Conservation (phyloP, 345 rosid genomes). For the Syzygium jambos region DNA sequence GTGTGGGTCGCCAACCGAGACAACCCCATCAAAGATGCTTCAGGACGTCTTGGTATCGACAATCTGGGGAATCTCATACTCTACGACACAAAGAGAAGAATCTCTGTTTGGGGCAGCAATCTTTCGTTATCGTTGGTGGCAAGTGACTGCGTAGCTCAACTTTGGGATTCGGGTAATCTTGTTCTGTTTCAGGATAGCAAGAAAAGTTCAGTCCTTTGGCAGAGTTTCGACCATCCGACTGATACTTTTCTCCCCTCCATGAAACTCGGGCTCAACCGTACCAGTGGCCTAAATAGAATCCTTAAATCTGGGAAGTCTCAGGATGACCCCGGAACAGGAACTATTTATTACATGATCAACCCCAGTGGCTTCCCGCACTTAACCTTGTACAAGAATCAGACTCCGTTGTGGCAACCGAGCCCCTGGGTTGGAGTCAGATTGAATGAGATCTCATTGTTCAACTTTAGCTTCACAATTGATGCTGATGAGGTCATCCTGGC, state of each 20-base stretch:
- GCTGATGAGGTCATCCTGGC: too few relatives aligned
- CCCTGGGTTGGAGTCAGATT: too few relatives aligned
- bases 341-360: slow-evolving; percentile 2
- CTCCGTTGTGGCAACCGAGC: background rate
- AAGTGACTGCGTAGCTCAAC: slow-evolving; percentile 3
- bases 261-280: slow-evolving; percentile 20
- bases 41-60: slow-evolving; percentile 7
- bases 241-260: slow-evolving; percentile 24
- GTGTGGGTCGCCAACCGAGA: slow-evolving; percentile 38
- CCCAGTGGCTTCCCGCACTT: slow-evolving; percentile 19
- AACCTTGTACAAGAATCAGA: background rate
- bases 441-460: too few relatives aligned
- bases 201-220: slow-evolving; percentile 10
- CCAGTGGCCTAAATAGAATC: background rate
- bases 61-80: slow-evolving; percentile 4
- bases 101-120: background rate
- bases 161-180: slow-evolving; percentile 26
- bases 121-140: background rate
- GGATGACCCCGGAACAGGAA: slow-evolving; percentile 22
- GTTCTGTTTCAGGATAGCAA: slow-evolving; percentile 5
- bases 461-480: too few relatives aligned
- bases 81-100: background rate
- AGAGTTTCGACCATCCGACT: slow-evolving; percentile 26
- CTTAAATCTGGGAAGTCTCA: slow-evolving; percentile 15
- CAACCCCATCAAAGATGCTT: slow-evolving; percentile 8